phyloP scores from a whole-genome alignment of 306 rosid species.

The Cyclanthera cordifolia region DNA sequence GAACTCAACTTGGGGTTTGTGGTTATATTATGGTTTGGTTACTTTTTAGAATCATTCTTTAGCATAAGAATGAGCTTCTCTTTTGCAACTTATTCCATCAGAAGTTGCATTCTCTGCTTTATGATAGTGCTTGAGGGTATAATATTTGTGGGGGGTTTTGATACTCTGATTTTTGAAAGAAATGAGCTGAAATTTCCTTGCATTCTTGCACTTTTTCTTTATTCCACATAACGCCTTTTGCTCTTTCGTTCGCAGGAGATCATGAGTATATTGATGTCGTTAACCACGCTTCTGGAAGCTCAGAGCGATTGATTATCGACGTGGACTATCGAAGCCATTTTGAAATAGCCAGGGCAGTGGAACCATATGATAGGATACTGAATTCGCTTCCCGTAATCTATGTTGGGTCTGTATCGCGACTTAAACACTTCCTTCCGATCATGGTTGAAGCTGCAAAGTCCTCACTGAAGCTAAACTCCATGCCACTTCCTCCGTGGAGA shows the following conservation, averaged over 20 bases:
- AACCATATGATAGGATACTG: slow-evolving; percentile 64
- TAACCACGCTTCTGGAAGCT: slow-evolving; percentile 30
- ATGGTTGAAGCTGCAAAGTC: slow-evolving; percentile 83
- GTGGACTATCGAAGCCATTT: slow-evolving; percentile 91
- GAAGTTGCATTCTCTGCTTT: neutral
- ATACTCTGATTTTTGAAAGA: neutral
- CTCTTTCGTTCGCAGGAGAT: slow-evolving; percentile 48
- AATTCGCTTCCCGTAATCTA: slow-evolving; percentile 70
- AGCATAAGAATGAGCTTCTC: slow-evolving; percentile 7
- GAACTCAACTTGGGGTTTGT: neutral
- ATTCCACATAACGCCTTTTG: neutral
- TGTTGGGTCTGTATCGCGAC: slow-evolving; percentile 61
- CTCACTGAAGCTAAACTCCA: slow-evolving; percentile 84
- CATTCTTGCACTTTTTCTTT: neutral
- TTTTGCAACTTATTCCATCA: neutral
- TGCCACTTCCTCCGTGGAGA: slow-evolving; percentile 98
- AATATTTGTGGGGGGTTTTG: neutral
- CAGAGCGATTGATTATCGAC: slow-evolving; percentile 71
- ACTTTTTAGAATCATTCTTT: neutral
- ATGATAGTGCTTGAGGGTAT: neutral
- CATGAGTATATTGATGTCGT: slow-evolving; percentile 84
- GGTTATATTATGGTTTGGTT: neutral
- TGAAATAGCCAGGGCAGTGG: slow-evolving; percentile 96
- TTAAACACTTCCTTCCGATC: slow-evolving; percentile 60
- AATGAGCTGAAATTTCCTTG: neutral